These are phyloP conservation scores for Aspergillus tamarii DNA, from an alignment of 2,329 filamentous ascomycete genomes.

Conservation along the genomic window DNA sequence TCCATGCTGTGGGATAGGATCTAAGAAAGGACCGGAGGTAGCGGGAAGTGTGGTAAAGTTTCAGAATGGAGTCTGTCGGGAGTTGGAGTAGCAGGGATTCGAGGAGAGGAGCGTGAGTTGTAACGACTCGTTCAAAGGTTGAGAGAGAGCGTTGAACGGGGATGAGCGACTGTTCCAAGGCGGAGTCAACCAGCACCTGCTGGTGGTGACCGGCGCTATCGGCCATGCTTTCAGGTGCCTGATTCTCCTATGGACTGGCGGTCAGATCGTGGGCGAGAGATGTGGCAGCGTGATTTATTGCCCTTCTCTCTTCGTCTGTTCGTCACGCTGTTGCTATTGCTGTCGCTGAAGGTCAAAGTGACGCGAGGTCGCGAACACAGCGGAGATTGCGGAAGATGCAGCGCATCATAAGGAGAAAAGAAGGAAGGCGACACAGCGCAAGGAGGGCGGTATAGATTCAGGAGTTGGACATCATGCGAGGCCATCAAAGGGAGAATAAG, in stretches of 20 bases:
- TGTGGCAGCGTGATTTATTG: slow-evolving; percentile 14
- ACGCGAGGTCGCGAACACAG: slow-evolving; percentile 36
- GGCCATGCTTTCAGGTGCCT: slow-evolving; percentile 11
- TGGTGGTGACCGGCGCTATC: slow-evolving; percentile 16
- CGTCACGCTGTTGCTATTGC: slow-evolving; percentile 6
- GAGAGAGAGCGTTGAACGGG: slow-evolving; percentile 41
- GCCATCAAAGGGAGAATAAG: slow-evolving; percentile 29
- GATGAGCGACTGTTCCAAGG: slow-evolving; percentile 25
- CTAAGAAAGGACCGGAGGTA: slow-evolving; percentile 59
- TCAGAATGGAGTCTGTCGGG: slow-evolving; percentile 59
- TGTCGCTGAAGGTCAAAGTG: slow-evolving; percentile 22
- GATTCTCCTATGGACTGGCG: slow-evolving; percentile 15
- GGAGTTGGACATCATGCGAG: slow-evolving; percentile 31
- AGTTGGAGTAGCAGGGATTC: slow-evolving; percentile 62
- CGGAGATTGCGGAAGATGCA: slow-evolving; percentile 29
- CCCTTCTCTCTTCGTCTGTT: slow-evolving; percentile 1
- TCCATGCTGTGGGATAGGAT: slow-evolving; percentile 64
- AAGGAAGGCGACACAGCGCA: slow-evolving; percentile 23
- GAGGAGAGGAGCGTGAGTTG: slow-evolving; percentile 60
- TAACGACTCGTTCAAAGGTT: slow-evolving; percentile 58
- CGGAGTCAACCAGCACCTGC: slow-evolving; percentile 29
- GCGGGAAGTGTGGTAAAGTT: slow-evolving; percentile 61
- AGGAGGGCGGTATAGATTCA: slow-evolving; percentile 28
- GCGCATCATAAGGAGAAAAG: slow-evolving; percentile 36
- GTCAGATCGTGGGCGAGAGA: slow-evolving; percentile 18